phyloP scores from a whole-genome alignment of 2,329 filamentous ascomycete genomes.

The Hypoxylon sp. region DNA sequence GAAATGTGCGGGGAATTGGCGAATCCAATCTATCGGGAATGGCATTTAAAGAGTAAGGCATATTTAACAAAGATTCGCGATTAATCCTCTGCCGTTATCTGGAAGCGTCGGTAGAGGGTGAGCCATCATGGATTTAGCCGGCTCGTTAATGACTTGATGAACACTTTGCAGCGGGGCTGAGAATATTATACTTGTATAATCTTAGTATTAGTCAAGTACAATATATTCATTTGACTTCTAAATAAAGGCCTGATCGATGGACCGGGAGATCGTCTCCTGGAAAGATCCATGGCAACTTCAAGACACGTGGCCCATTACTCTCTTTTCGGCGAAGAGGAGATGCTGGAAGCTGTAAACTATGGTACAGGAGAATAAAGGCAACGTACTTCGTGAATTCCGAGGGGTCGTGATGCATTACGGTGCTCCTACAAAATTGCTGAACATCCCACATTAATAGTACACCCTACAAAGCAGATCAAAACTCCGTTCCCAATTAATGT shows the following conservation, averaged over 20 bases:
- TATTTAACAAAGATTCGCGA: slow-evolving; percentile 16
- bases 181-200: neutral
- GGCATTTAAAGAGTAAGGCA: neutral
- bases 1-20: slow-evolving; percentile 27
- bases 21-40: slow-evolving; percentile 12
- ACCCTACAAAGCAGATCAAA: slow-evolving; percentile 32
- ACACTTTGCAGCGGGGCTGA: neutral
- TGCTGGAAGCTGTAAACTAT: slow-evolving; percentile 22
- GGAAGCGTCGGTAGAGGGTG: neutral
- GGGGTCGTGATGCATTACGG: slow-evolving; percentile 33
- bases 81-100: neutral
- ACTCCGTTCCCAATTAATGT: slow-evolving; percentile 36
- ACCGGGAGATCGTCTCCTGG: neutral
- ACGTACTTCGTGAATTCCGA: slow-evolving; percentile 30
- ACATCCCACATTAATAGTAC: slow-evolving; percentile 31
- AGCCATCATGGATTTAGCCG: slow-evolving; percentile 32
- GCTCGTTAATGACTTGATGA: slow-evolving; percentile 1
- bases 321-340: slow-evolving; percentile 36
- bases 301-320: slow-evolving; percentile 16
- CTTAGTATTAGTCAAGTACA: neutral
- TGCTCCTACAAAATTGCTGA: slow-evolving; percentile 12
- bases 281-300: neutral
- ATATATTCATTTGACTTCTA: neutral
- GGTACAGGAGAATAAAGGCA: slow-evolving; percentile 27
- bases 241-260: neutral